Conservation (phyloP, 2,329 filamentous ascomycete genomes). For the Fusarium fracticaudum region DNA sequence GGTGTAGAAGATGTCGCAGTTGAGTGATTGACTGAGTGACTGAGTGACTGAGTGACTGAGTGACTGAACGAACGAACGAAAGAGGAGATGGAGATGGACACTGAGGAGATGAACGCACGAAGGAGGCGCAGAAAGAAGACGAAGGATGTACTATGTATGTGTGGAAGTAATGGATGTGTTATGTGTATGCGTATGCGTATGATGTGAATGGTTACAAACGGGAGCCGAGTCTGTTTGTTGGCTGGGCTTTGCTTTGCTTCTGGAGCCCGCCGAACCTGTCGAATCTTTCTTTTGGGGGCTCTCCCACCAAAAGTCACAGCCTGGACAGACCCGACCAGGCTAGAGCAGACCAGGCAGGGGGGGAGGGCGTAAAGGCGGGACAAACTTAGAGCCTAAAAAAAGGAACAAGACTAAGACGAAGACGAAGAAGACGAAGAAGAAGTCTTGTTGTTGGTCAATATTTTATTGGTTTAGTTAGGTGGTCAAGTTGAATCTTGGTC, state of each 20-base stretch:
- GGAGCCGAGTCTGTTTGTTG: conserved; percentile 17
- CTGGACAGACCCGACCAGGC: not conserved
- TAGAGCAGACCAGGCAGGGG: conserved; percentile 14
- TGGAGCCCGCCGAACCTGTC: conserved; percentile 34
- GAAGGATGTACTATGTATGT: not conserved
- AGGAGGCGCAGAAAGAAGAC: conserved; percentile 17
- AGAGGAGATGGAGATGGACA: not conserved
- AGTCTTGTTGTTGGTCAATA: not conserved
- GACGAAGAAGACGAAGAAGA: not conserved
- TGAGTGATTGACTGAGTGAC: not conserved
- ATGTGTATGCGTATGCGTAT: not conserved
- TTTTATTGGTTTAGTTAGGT: not conserved
- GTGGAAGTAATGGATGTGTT: not conserved
- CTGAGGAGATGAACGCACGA: conserved; percentile 7
- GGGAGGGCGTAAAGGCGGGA: conserved; percentile 22
- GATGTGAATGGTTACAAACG: conserved; percentile 4
- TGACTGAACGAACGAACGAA: not conserved
- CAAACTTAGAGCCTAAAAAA: conserved; percentile 25
- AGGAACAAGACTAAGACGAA: not conserved
- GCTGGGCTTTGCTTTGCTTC: not conserved
- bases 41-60: not conserved
- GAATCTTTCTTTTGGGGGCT: conserved; percentile 20
- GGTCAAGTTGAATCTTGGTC: not conserved
- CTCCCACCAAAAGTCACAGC: conserved; percentile 5
- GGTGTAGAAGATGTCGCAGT: not conserved